A percentile compares a stretch with the other conserved stretches of the same genome.
Conservation (phyloP, 805 yeast genomes). For the Cyberlindnera euphorbiiphila region DNA sequence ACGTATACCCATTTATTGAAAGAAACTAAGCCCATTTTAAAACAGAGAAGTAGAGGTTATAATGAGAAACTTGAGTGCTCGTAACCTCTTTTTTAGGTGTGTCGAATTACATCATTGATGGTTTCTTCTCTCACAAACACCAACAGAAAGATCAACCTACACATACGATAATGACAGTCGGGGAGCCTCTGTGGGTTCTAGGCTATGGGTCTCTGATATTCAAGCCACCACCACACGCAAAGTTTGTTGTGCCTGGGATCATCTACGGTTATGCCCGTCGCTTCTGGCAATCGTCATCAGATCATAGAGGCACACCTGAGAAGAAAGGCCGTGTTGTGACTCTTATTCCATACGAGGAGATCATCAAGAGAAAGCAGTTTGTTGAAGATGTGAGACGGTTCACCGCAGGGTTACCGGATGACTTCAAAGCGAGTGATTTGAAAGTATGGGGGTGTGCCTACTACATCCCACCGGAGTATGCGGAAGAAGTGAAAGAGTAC, state of each 20-base stretch:
- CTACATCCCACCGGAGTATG: conserved; percentile 64
- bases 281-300: conserved; percentile 89
- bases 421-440: conserved; percentile 39
- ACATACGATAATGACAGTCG: conserved; percentile 12
- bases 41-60: no score
- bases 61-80: no score
- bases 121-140: no score
- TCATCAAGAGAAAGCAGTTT: conserved; percentile 39
- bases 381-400: conserved; percentile 37
- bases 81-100: no score
- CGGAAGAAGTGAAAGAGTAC: conserved; percentile 57
- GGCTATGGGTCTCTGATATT: conserved; percentile 89
- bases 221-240: conserved; percentile 80
- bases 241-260: conserved; percentile 64
- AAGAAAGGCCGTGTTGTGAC: conserved; percentile 91
- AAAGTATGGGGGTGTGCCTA: conserved; percentile 81
- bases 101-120: no score
- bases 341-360: conserved; percentile 55
- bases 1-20: no score
- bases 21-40: no score
- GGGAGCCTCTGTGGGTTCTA: conserved; percentile 64
- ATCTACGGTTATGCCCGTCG: conserved; percentile 73
- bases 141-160: no score
- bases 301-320: conserved; percentile 85
- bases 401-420: conserved; percentile 23